Base-by-base conservation (phyloP, 2,329 filamentous ascomycete genomes). In the Zymoseptoria tritici region DNA sequence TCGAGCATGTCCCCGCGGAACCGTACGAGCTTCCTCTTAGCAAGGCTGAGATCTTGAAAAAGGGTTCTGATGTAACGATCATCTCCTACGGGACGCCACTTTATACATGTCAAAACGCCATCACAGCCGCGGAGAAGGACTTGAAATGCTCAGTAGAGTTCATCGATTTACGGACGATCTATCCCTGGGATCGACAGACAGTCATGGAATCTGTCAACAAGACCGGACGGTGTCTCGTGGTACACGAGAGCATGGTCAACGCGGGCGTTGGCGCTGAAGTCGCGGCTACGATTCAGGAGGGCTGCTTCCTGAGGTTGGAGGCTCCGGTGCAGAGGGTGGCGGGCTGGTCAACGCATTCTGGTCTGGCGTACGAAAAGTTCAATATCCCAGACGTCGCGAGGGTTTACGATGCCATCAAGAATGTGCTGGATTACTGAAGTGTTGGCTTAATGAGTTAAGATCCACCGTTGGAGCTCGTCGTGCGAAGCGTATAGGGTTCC, bases 201-300 rank as follows among this genome's bases (percentile, higher is more conserved):
- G 83, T 97, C 1, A 80, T 96, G 61, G 79, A 87, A 57, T 96
- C 91, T 64, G 92, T 96, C 13, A 84, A 83, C 67, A 96, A 94
- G 79, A 96, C 92, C 0, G 91, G 92, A 0, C 78, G 90, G 61
- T 91, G 89, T 49, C 83, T 97, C 57, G 87, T 97, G 1, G 92
- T 97, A 6, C 92, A 97, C 71, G 92, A 97, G 76, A 87, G 90
- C 59, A 95, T 94, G 88, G 82, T 92, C 64, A 96, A 96, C 68
- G 89, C 89, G 6, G 92, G 92, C 13, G 84, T 96, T 16, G 92
- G 92, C 2, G 91, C 92, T 4, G 91, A 96, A 71, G 87, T 97
- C 0, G 90, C 92, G 1, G 90, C 91, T 0, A 89, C 89, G 1
- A 89, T 97, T 56, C 91, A 96, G 73, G 90, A 94, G 66, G 85